Conservation (phyloP, 2,329 filamentous ascomycete species). For the Exophiala aquamarina region DNA sequence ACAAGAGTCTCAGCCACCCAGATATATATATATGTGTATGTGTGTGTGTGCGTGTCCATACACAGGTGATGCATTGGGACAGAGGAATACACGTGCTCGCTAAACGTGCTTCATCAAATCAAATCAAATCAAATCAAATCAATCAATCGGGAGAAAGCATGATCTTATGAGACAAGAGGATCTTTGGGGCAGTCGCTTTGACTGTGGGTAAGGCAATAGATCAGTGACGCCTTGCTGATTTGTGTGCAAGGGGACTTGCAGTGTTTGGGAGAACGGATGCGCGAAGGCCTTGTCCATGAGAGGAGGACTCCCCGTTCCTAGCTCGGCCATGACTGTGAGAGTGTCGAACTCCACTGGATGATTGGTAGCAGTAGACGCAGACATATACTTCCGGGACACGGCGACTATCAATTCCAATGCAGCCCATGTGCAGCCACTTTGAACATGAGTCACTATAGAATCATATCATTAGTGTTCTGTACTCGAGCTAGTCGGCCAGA, state of each 20-base stretch:
- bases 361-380: slow-evolving; percentile 51
- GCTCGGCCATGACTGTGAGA: neutral
- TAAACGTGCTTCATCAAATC: too few species aligned
- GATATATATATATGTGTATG: too few species aligned
- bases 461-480: neutral
- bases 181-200: too few species aligned
- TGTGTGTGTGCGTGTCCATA: too few species aligned
- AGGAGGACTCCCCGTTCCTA: slow-evolving; percentile 32
- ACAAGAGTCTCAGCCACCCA: too few species aligned
- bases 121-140: too few species aligned
- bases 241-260: slow-evolving; percentile 28
- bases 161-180: too few species aligned
- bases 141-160: too few species aligned
- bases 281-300: slow-evolving; percentile 8
- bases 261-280: slow-evolving; percentile 17
- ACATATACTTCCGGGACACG: slow-evolving; percentile 50
- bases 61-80: too few species aligned
- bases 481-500: neutral
- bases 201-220: neutral
- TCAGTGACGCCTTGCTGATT: slow-evolving; percentile 11
- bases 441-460: slow-evolving; percentile 56
- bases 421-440: slow-evolving; percentile 63
- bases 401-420: slow-evolving; percentile 54
- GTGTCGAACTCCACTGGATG: slow-evolving; percentile 39
- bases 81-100: too few species aligned